Evolutionary conservation across 2,329 filamentous ascomycete genomes (phyloP), one percentile per base, ranked within the genome.

Genomic region (Pestalotiopsis sp.): DNA sequence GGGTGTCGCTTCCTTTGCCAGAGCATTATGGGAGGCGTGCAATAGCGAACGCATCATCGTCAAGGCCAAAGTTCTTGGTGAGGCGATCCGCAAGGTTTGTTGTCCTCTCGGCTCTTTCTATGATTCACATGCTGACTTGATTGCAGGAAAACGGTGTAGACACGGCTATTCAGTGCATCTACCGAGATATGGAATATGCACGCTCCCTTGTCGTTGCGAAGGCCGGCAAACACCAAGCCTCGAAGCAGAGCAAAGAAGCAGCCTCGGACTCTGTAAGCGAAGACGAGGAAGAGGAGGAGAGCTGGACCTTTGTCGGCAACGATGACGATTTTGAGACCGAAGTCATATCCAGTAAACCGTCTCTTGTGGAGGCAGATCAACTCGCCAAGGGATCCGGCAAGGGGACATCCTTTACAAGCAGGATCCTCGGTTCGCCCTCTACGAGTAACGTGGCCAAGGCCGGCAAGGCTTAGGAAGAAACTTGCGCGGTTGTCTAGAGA

Each of bases 151-250:
- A 94, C 72, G 96, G 96, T 45, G 94, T 98, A n/a, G 90, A 92
- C 62, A 92, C 87, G 4, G 96, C 95, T 5, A 96, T 98, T 71
- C 93, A 97, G 79, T 93, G 90, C 69, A 93, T 99, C 68, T 99
- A 98, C 78, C 92, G 96, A 57, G 95, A 98, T 78, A 87, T 98
- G 67, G 96, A 98, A 77, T 98, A 98, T 75, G 95, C 96, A 49
- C 93, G 89, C 79, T 92, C 91, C 17, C 85, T 98, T 59, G 92
- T 97, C 78, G 93, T 92, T 79, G 88, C 84, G 68, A 88, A 88
- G 78, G 81, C 82, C 1, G 83, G 83, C 71, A 88, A 87, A 79
- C 90, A 83, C 67, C 78, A 76, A 25, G 52, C 58, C 73, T 73
- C 9, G 36, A 75, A 82, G 79, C 63, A 78, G 76, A 2, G 81